Base-by-base conservation (phyloP, 2,329 filamentous ascomycete species). In the Scolecobasidium constrictum region DNA sequence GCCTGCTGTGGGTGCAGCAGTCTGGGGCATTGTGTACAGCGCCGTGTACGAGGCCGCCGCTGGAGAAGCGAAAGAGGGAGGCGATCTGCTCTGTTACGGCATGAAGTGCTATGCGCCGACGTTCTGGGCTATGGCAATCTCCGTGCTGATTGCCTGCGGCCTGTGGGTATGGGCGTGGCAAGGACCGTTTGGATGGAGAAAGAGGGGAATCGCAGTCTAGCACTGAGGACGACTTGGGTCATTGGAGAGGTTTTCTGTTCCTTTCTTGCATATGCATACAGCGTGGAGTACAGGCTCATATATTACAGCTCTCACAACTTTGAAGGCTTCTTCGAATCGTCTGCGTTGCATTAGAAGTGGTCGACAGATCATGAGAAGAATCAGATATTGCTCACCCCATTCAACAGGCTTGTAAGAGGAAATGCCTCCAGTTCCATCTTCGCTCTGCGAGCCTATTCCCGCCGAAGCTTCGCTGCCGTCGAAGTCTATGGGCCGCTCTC, bases 11-110 rank as follows among this genome's bases (percentile, higher is more conserved):
- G 92, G 90, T 0, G 87, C 90, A 0, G 86, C 86, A 0, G 72
- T 94, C 22, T 98, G 90, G 87, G 86, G 88, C 0, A 61, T 92
- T 1, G 67, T 95, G n/a, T 98, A 96, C 59, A 86, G 83, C 4
- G 75, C 71, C 0, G 78, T 86, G 2, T 93, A 93, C 54, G 80
- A 92, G 60, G 71, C 70, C 35, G 82, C 75, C 2, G 79, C 80
- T 0, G 64, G 63, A 38, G 59, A 62, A 17, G 62, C 64, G 13
- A 57, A 55, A 15, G 47, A 64, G 73, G 2, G 52, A 49, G 15
- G 57, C 41, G 65, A 68, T 22, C 64, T 70, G 3, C 74, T 94
- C 50, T 96, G 90, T 58, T 85, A 86, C 57, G 92, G 92, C 2
- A 76, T 70, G 54, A 65, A 72, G 41, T 98, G 92, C 64, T 96